Evolutionary conservation across 805 yeast species (phyloP).

Genomic region (Starmerella davenportii): DNA sequence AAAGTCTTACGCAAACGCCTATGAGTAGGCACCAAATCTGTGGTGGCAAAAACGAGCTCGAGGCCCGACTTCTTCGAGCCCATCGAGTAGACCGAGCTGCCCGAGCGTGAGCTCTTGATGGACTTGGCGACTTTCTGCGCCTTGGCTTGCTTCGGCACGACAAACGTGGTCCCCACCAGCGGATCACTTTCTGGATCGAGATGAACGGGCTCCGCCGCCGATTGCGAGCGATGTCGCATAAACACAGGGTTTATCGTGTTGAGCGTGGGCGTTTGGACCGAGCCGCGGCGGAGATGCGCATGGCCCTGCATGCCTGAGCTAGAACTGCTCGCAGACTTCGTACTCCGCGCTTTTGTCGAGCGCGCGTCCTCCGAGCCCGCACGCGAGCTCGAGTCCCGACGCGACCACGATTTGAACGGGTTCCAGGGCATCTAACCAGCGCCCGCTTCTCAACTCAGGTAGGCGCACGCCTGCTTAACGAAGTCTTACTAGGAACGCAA

Average conservation of each 20-base stretch:
- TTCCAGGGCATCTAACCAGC: neutral
- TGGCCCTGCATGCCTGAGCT: neutral
- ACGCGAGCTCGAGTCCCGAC: neutral
- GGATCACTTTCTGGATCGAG: conserved; percentile 4
- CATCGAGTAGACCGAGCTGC: neutral
- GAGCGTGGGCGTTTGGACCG: neutral
- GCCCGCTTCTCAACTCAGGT: too few species aligned
- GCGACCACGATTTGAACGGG: conserved; percentile 1
- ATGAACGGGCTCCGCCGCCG: neutral
- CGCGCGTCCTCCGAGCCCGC: neutral
- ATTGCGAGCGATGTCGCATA: neutral
- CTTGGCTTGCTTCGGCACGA: neutral
- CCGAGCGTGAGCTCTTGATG: neutral
- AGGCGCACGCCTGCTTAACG: too few species aligned
- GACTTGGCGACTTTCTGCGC: neutral
- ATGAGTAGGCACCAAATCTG: neutral
- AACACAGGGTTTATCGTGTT: neutral
- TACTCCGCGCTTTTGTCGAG: neutral
- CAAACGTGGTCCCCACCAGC: conserved; percentile 1
- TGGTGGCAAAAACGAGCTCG: neutral
- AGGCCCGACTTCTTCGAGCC: neutral
- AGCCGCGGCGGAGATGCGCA: neutral
- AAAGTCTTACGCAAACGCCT: neutral
- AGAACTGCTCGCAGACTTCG: neutral
- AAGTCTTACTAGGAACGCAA: too few species aligned